phyloP scores from a whole-genome alignment of 148 eudicot species.

The Persicaria maculosa region DNA sequence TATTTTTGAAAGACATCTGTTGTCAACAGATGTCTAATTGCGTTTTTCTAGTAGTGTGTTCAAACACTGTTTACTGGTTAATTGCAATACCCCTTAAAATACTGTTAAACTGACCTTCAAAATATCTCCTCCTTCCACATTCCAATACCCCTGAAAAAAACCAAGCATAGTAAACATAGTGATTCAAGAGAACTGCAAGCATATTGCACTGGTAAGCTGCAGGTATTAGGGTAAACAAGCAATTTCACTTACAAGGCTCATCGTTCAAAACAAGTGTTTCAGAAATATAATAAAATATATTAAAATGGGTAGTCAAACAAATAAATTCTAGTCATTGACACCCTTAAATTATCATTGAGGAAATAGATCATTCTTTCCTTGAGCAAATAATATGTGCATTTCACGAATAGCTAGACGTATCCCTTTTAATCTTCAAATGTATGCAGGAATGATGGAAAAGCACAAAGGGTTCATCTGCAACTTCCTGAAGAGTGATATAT shows the following conservation, averaged over 20 bases:
- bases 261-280: not conserved
- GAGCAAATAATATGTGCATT: not conserved
- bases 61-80: not conserved
- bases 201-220: not conserved
- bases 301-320: not conserved
- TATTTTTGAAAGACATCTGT: too few relatives aligned
- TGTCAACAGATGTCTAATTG: too few relatives aligned
- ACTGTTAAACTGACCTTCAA: slow-evolving; percentile 42
- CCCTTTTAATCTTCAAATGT: not conserved
- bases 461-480: too few relatives aligned
- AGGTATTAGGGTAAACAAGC: not conserved
- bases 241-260: not conserved
- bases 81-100: not conserved
- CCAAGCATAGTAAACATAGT: not conserved
- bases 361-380: too few relatives aligned
- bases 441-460: not conserved
- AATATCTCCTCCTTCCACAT: slow-evolving; percentile 73
- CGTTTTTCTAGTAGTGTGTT: too few relatives aligned
- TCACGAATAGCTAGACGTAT: not conserved
- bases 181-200: not conserved
- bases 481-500: too few relatives aligned
- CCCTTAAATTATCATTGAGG: too few relatives aligned
- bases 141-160: not conserved
- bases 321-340: too few relatives aligned
- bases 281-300: not conserved